Evolutionary conservation across 768 basidiomycete genomes (phyloP), one percentile per base, ranked within the genome.

Genomic region (Trametes meyenii): DNA sequence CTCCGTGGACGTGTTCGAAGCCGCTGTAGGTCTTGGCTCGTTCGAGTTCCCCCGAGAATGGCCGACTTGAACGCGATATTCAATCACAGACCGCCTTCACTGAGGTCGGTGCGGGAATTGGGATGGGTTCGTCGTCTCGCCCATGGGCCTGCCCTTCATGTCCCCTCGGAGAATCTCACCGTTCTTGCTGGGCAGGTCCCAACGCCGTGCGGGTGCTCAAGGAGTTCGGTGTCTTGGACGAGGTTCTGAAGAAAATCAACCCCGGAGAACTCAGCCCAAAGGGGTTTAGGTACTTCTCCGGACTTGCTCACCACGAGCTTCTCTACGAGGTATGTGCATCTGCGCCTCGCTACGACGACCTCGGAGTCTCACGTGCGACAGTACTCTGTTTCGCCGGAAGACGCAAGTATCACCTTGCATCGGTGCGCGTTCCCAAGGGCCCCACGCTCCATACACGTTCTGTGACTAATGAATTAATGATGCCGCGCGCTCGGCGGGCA

Each of bases 21-120:
- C 81, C 45, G 79, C 83, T 48, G 83, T 83, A 67, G 29, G 71
- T 67, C 46, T 40, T 40, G 24, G 36, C 8, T 17, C 8, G 21
- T 29, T 38, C 12, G n/a, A 33, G 7, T 5, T 14, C 16, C 11
- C 1, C 14, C 43, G 42, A 19, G 21, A 4, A 23, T 10, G 19
- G 6, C 59, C 51, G 45, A 21, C 40, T 29, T n/a, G n/a, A 49
- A 33, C 33, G 13, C 2, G 13, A 1, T 55, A 8, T 19, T 33
- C 4, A 17, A 19, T 42, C 61, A 2, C 64, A 84, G 83, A 66
- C 76, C 16, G 74, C 75, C 51, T 84, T 82, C 60, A 78, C 75
- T 26, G 82, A 85, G 70, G 75, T 84, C 42, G 84, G 84, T 11
- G 83, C 83, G n/a, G 83, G 82, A 12, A 78, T 86, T 44, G 80